Base-by-base conservation (phyloP, 2,329 filamentous ascomycete genomes). In the Emericellopsis cladophorae region DNA sequence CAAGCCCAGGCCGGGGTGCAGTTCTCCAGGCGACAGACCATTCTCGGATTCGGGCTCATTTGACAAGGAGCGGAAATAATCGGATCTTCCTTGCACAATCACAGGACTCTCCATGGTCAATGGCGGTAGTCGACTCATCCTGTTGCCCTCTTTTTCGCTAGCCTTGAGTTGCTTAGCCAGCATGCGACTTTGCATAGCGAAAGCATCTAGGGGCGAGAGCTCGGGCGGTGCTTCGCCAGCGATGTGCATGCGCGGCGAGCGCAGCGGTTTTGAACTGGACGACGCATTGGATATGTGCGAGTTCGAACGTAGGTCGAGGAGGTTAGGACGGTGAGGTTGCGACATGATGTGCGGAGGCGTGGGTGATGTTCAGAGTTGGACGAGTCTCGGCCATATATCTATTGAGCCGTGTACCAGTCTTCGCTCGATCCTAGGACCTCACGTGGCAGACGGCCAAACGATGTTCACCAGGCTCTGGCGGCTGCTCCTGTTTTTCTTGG, bases 191-290 rank as follows among this genome's bases (percentile, higher is more conserved):
- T 96, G 90, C 46, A 90, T 73, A 18, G 90, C 90, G 57, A 98
- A 93, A 37, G 90, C 90, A 70, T 98, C 92, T 48, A 98, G 74
- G 10, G 92, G 92, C 7, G 92, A 96, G 42, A 96, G 72, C 40
- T 92, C 84, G 5, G 92, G 92, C 16, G 92, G 90, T 1, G 84
- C 74, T 51, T 90, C 84, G 46, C 85, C 85, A 43, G 83, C 82
- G 43, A 84, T 71, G 59, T 88, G 82, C 44, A 87, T 66, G 46
- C 83, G 79, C 34, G 84, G 83, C n/a, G 84, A 88, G 47, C 72
- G 69, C 29, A 81, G 61, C n/a, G 76, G 72, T 41, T 69, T 70
- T 15, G 71, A 66, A 40, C 66, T 54, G 10, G 63, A 50, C 39
- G 64, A 65, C 18, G 54, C 47, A 41, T 61, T 58, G 14, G 73